Base-by-base conservation (phyloP, 1,284 basidiomycete species). In the Cystodermella granulosa region DNA sequence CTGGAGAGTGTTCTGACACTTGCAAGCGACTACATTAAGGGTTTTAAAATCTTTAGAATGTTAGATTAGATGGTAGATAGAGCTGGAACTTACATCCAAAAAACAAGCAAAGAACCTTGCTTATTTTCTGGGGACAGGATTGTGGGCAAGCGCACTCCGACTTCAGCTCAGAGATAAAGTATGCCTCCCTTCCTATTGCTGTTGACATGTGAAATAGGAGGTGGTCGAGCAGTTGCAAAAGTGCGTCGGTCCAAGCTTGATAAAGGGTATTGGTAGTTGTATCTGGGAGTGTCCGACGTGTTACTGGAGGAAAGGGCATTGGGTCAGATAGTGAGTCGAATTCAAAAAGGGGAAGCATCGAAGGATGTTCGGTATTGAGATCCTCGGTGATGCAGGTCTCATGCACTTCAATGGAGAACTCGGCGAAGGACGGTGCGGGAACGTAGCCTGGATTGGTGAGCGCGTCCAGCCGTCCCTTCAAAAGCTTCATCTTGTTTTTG, bases 41-140 rank as follows among this genome's bases (percentile, higher is more conserved):
- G 28, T 48, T 45, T 48, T 40, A 39, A 55, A 57, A 41, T 54
- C 57, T 57, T 31, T 11, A 31, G n/a, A 31, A 31, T 31, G 28
- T 11, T 11, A 11, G 28, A 11, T 11, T 11, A n/a, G 28, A 11
- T 31, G 11, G 11, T n/a, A 11, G 11, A 11, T n/a, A 11, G n/a
- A 31, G 11, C 11, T 11, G n/a, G 28, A 11, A 31, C 28, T 31
- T n/a, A 31, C 28, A n/a, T 31, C n/a, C 28, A 31, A 31, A 31
- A 31, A 11, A 31, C n/a, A 31, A n/a, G 28, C 28, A 11, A 31
- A 31, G 28, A 31, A 31, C 28, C n/a, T 11, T n/a, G n/a, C n/a
- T 11, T 11, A n/a, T n/a, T 31, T 31, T 31, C n/a, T 11, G 11
- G n/a, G 28, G 28, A n/a, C 28, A 31, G 28, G 28, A 11, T 31